Evolutionary conservation across 2,329 filamentous ascomycete species (phyloP).

Genomic region (Fusarium tuaranense): DNA sequence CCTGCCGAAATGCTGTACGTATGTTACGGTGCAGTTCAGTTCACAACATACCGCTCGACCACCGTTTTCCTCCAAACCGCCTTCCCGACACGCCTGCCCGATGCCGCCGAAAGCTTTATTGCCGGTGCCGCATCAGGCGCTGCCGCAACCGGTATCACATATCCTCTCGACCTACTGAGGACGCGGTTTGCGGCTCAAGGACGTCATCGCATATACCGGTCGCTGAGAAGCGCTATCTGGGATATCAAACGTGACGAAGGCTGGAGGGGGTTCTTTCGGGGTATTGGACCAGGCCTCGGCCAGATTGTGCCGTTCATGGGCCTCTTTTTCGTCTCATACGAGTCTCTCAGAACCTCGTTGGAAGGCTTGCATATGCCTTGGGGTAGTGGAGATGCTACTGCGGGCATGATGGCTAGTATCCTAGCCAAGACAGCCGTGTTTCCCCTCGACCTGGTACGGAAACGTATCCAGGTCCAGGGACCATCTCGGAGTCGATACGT

Average conservation of each 20-base stretch:
- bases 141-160: conserved; percentile 84
- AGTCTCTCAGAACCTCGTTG: conserved; percentile 75
- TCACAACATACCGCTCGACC: conserved; percentile 84
- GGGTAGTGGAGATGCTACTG: conserved; percentile 84
- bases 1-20: conserved; percentile 96
- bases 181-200: conserved; percentile 98
- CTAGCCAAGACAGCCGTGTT: conserved; percentile 91
- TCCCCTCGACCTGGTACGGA: conserved; percentile 91
- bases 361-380: conserved; percentile 69
- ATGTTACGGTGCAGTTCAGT: conserved; percentile 89
- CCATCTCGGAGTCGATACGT: conserved; percentile 84
- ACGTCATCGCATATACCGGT: conserved; percentile 79
- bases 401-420: conserved; percentile 83
- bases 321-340: conserved; percentile 92
- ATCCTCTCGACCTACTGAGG: conserved; percentile 91
- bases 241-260: conserved; percentile 85
- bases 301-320: conserved; percentile 99
- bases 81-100: conserved; percentile 63
- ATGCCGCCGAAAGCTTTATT: conserved; percentile 81
- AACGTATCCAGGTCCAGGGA: conserved; percentile 94
- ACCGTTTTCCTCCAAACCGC: conserved; percentile 74
- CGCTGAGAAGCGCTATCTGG: conserved; percentile 74
- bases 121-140: conserved; percentile 87
- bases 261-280: conserved; percentile 84
- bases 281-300: conserved; percentile 81